Percentiles rank a stretch among this genome's conserved stretches.
These are phyloP conservation scores for Malus hybrid DNA, from an alignment of 331 rosid species.

Conservation along the genomic window DNA sequence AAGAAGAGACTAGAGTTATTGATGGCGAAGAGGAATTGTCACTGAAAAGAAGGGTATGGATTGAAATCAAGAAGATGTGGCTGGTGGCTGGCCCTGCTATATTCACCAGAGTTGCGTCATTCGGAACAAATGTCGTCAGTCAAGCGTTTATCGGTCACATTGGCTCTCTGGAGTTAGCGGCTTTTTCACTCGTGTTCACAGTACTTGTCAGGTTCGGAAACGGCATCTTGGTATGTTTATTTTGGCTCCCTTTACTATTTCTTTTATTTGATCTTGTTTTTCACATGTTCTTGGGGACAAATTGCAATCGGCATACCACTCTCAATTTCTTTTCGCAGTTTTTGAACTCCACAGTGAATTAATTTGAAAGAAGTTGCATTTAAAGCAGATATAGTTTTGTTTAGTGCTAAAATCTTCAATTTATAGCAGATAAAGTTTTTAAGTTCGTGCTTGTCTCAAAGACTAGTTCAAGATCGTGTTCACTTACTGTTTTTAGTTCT, in stretches of 20 bases:
- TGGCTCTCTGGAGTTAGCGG: constrained; percentile 49
- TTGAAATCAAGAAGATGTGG: constrained; percentile 51
- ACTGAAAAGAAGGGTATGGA: background rate
- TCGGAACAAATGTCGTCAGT: constrained; percentile 33
- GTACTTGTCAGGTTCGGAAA: constrained; percentile 32
- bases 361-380: background rate
- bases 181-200: background rate
- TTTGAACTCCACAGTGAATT: background rate
- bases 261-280: background rate
- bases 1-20: background rate
- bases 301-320: background rate
- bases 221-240: constrained; percentile 39
- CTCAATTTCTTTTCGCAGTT: background rate
- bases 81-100: constrained; percentile 57
- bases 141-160: constrained; percentile 50
- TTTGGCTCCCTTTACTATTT: background rate
- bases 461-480: background rate
- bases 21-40: background rate
- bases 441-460: background rate
- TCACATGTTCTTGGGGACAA: background rate
- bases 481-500: too few species aligned
- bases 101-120: constrained; percentile 40
- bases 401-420: background rate
- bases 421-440: background rate
- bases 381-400: background rate